These are phyloP conservation scores for Boletus speciosus DNA, from an alignment of 768 basidiomycete genomes.

Conservation along the genomic window DNA sequence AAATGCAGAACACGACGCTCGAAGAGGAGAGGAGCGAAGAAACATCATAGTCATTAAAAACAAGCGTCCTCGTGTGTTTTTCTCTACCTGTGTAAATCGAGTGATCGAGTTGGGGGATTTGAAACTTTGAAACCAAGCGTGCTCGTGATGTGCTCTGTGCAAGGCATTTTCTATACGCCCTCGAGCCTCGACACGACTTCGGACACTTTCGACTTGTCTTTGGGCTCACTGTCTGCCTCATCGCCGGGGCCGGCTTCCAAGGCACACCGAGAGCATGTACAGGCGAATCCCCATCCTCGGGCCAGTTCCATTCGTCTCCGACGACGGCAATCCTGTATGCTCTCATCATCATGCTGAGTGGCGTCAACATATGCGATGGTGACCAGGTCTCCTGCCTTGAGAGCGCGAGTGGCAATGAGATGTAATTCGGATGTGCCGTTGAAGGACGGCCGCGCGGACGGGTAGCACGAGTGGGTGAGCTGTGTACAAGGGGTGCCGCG, in stretches of 20 bases:
- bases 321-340: slow-evolving; percentile 50
- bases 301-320: slow-evolving; percentile 71
- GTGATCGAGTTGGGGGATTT: neutral
- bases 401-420: slow-evolving; percentile 60
- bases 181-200: slow-evolving; percentile 32
- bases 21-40: neutral
- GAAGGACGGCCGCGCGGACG: slow-evolving; percentile 65
- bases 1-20: neutral
- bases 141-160: neutral
- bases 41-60: neutral
- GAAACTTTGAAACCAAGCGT: neutral
- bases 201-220: slow-evolving; percentile 53
- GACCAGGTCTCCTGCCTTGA: slow-evolving; percentile 75
- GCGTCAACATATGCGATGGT: slow-evolving; percentile 76
- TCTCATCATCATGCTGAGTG: slow-evolving; percentile 51
- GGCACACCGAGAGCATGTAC: slow-evolving; percentile 62
- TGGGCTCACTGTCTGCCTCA: slow-evolving; percentile 33
- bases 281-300: slow-evolving; percentile 80
- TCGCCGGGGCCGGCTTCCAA: slow-evolving; percentile 43
- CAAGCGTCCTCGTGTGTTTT: neutral
- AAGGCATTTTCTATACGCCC: slow-evolving; percentile 14
- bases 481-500: slow-evolving; percentile 15
- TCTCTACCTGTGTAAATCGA: neutral
- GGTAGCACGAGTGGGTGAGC: slow-evolving; percentile 73
- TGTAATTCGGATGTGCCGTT: slow-evolving; percentile 66